Base-by-base conservation (phyloP, 441 rosid species). In the Omphalea diandra region DNA sequence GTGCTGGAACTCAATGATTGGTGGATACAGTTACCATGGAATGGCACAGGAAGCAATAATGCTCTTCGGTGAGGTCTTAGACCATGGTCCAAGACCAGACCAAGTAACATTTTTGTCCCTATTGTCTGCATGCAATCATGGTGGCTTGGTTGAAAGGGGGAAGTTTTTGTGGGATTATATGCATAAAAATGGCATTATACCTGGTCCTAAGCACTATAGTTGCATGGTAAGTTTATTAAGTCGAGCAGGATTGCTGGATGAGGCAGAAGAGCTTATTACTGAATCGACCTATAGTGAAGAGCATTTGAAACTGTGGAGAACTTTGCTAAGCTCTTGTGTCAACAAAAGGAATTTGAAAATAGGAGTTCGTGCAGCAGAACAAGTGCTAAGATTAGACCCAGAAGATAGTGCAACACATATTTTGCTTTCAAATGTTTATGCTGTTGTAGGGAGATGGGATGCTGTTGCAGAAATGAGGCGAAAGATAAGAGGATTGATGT, bases 1-100 rank as follows among this genome's bases (percentile, higher is more conserved):
- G 80, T 88, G 99, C 74, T 94, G 93, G 93, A 94, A 90, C 79
- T 84, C 94, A 1, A 82, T 94, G 94, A 83, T 92, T 5, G 83
- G 91, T 46, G 97, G 88, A 50, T 92, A 84, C 76, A 79, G 94
- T 71, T 84, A 86, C 63, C 90, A 89, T 53, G 98, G 98, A 75
- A 80, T 83, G 93, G 81, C 83, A 47, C 88, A 87, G 58, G 82
- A 82, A 65, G 94, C 94, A 1, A 68, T 83, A 53, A 65, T 59
- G 44, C 73, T 92, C 68, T 88, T 87, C 15, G 79, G 77, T 38
- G 75, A 73, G 63, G 85, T 92, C 33, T 68, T 75, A 58, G 38
- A 76, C 65, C 77, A 63, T 2, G 84, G 89, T 67, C 76, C 73
- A 32, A 73, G 9, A 18, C 94, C 97, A 0, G 96, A 94, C 73